These are phyloP conservation scores for Puccinia hordei DNA, from an alignment of 1,284 basidiomycete genomes.

Conservation along the genomic window DNA sequence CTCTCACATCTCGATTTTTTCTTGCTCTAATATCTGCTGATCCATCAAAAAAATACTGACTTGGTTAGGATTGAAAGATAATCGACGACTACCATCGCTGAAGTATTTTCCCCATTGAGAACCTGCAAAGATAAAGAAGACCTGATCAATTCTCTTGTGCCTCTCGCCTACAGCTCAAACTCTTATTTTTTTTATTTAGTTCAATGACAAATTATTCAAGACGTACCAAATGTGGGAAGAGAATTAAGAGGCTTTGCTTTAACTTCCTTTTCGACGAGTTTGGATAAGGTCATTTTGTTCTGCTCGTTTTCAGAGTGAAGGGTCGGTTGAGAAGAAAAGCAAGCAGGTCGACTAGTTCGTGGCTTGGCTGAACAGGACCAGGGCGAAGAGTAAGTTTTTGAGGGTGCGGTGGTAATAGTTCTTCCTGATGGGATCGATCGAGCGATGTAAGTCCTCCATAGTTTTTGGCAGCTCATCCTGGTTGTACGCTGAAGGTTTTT, in stretches of 20 bases:
- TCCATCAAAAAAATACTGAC: slow-evolving; percentile 8
- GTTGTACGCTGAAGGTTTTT: neutral
- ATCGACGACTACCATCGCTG: slow-evolving; percentile 37
- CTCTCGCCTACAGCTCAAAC: neutral
- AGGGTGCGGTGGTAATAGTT: neutral
- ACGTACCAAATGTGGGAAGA: slow-evolving; percentile 32
- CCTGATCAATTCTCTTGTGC: neutral
- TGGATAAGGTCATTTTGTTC: slow-evolving; percentile 36
- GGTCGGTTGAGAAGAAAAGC: neutral
- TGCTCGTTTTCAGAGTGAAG: neutral
- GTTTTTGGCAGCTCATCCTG: neutral
- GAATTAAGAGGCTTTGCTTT: slow-evolving; percentile 30
- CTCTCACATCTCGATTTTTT: neutral
- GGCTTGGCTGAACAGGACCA: neutral
- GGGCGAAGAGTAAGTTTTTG: neutral
- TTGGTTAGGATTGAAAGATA: slow-evolving; percentile 44
- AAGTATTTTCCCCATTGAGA: slow-evolving; percentile 46
- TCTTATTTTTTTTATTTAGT: no score
- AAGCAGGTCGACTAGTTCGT: neutral
- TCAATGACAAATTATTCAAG: no score
- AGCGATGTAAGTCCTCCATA: neutral
- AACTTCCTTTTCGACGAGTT: slow-evolving; percentile 34
- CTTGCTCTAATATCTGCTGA: neutral
- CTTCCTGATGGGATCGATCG: neutral
- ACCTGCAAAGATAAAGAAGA: slow-evolving; percentile 5